Evolutionary conservation across 805 yeast genomes (phyloP).

Genomic region (Candida vaughaniae): DNA sequence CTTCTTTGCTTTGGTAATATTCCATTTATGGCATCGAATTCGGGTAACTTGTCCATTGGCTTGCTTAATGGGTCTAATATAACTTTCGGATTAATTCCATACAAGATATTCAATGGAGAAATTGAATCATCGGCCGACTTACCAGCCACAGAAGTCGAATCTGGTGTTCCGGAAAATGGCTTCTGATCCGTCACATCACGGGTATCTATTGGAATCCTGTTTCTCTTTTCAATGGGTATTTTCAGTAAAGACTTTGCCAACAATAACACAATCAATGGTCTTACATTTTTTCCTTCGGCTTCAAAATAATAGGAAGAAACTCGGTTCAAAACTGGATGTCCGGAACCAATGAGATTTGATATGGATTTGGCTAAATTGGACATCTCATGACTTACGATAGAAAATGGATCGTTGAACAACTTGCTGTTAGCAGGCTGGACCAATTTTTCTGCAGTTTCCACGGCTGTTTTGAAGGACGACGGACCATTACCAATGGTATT

Average conservation of each 20-base stretch:
- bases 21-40: conserved; percentile 59
- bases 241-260: conserved; percentile 76
- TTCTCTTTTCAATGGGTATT: conserved; percentile 70
- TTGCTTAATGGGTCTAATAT: conserved; percentile 79
- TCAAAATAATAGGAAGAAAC: conserved; percentile 95
- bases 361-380: conserved; percentile 82
- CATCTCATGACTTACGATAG: conserved; percentile 92
- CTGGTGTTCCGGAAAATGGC: conserved; percentile 58
- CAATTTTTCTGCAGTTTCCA: conserved; percentile 69
- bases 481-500: too few species aligned
- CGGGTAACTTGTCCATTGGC: conserved; percentile 72
- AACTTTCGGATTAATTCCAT: conserved; percentile 86
- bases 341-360: conserved; percentile 83
- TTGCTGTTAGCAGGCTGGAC: conserved; percentile 57
- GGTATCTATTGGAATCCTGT: conserved; percentile 59
- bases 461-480: conserved; percentile 48
- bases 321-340: conserved; percentile 88
- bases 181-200: conserved; percentile 67
- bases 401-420: conserved; percentile 75
- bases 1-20: conserved; percentile 93
- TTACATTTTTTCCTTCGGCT: conserved; percentile 92
- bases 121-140: conserved; percentile 61
- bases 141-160: conserved; percentile 55
- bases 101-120: conserved; percentile 78
- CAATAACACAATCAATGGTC: conserved; percentile 85